These are phyloP conservation scores for Collybia nuda DNA, from an alignment of 768 basidiomycete genomes.

Conservation along the genomic window DNA sequence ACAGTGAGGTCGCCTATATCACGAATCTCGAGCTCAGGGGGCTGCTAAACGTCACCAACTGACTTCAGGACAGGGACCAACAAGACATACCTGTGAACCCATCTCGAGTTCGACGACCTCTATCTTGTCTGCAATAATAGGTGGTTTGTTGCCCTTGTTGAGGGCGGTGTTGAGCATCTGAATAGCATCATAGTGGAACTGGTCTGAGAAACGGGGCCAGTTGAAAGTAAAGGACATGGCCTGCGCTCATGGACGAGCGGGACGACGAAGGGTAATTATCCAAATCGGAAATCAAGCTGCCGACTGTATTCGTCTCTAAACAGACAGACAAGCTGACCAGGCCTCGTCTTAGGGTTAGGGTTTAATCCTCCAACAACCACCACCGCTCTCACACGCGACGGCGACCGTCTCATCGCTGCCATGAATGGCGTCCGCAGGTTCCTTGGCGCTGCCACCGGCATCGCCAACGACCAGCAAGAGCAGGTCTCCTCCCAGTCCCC, in stretches of 20 bases:
- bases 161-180: conserved; percentile 96
- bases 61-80: not conserved
- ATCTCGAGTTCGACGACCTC: conserved; percentile 99
- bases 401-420: conserved; percentile 12
- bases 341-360: conserved; percentile 8
- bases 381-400: not conserved
- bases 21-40: conserved; percentile 94
- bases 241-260: not conserved
- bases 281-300: too few species aligned
- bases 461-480: conserved; percentile 18
- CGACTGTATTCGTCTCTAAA: too few species aligned
- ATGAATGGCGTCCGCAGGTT: conserved; percentile 79
- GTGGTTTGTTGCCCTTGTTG: conserved; percentile 96
- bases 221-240: conserved; percentile 88
- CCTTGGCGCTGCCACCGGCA: conserved; percentile 41
- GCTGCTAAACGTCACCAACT: conserved; percentile 45
- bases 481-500: conserved; percentile 14
- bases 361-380: not conserved
- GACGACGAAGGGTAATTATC: too few species aligned
- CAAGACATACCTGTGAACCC: conserved; percentile 78
- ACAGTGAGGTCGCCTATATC: conserved; percentile 96
- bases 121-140: conserved; percentile 95
- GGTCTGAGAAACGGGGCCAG: conserved; percentile 96
- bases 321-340: too few species aligned
- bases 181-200: conserved; percentile 94